Percentiles rank a stretch among this genome's conserved stretches.
These are phyloP conservation scores for Annulohypoxylon moriforme DNA, from an alignment of 495 filamentous ascomycete species.

Conservation along the genomic window DNA sequence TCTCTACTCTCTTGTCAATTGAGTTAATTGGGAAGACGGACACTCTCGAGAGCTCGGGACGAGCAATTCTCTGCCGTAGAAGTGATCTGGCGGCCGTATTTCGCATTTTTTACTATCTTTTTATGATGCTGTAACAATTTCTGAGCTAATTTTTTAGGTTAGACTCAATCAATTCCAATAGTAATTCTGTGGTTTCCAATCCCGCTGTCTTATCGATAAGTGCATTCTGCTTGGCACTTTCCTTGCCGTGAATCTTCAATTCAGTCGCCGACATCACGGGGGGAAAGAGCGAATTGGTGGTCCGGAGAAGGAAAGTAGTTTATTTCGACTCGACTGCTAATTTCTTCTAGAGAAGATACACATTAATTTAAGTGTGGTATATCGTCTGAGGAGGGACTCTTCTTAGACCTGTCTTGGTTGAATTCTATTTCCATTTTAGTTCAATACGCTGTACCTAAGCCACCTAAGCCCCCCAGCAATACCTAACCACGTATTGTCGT, in stretches of 20 bases:
- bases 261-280: not conserved
- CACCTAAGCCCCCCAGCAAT: too few species aligned
- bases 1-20: not conserved
- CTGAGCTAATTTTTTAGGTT: conserved; percentile 24
- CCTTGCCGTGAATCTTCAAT: not conserved
- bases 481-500: too few species aligned
- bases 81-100: conserved; percentile 30
- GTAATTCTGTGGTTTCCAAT: not conserved
- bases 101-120: conserved; percentile 16
- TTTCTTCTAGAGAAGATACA: not conserved
- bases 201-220: conserved; percentile 15
- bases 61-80: conserved; percentile 27
- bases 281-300: conserved; percentile 6
- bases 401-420: too few species aligned
- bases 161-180: conserved; percentile 11
- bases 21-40: conserved; percentile 37
- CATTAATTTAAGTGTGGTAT: not conserved
- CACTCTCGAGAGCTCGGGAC: conserved; percentile 23
- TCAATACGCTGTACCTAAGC: too few species aligned
- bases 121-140: not conserved
- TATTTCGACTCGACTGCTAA: not conserved
- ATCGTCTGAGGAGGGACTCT: too few species aligned
- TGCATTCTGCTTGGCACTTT: not conserved
- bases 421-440: too few species aligned
- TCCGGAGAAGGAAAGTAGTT: not conserved